Evolutionary conservation across 2,329 filamentous ascomycete genomes (phyloP).

Genomic region (Cordyceps cicadae): DNA sequence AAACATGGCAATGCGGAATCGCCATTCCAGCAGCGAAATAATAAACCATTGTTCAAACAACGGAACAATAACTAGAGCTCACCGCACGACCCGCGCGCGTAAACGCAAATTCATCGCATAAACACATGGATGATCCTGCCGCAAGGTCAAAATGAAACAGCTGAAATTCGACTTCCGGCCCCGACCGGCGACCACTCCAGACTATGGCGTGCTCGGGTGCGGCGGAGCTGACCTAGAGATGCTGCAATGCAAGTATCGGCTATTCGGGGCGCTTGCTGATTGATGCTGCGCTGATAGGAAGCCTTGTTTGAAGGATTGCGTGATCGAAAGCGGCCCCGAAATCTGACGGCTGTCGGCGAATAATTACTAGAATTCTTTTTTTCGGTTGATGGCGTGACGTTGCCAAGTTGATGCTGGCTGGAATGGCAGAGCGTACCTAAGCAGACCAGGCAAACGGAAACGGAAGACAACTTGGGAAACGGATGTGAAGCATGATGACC

Average conservation of each 20-base stretch:
- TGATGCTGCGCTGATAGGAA: background rate
- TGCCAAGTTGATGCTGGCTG: background rate
- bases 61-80: background rate
- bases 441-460: too few species aligned
- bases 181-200: constrained; percentile 1
- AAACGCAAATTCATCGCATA: background rate
- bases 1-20: too few species aligned
- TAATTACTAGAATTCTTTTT: background rate
- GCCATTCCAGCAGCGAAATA: too few species aligned
- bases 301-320: background rate
- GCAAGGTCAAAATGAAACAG: background rate
- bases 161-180: background rate
- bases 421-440: too few species aligned
- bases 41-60: too few species aligned
- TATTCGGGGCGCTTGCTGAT: background rate
- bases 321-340: background rate
- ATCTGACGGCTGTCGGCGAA: background rate
- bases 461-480: too few species aligned
- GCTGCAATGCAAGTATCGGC: background rate
- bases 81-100: background rate
- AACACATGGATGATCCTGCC: background rate
- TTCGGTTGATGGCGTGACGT: background rate
- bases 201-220: constrained; percentile 2
- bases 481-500: background rate
- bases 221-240: background rate